Conservation (phyloP, 148 eudicot species). For the Suaeda aralocaspica region DNA sequence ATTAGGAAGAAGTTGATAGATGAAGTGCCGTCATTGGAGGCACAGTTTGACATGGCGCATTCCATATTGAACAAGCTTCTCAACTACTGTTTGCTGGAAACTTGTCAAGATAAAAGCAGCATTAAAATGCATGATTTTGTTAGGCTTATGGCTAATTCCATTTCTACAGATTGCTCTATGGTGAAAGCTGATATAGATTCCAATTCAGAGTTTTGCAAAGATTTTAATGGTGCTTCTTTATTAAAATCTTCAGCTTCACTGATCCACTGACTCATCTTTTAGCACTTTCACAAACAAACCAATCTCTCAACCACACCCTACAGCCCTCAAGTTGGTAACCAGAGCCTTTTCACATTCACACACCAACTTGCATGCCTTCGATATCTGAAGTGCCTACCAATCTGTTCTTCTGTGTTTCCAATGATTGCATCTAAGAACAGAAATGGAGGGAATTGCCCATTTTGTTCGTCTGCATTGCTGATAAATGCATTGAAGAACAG, state of each 20-base stretch:
- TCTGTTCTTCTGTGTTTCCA: too few species aligned
- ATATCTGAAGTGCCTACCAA: not conserved
- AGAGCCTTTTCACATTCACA: not conserved
- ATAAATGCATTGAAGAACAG: not conserved
- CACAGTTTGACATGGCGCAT: slow-evolving; percentile 23
- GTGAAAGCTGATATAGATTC: not conserved
- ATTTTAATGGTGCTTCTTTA: too few species aligned
- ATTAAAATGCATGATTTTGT: not conserved
- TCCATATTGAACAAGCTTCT: slow-evolving; percentile 22
- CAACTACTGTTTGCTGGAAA: slow-evolving; percentile 20
- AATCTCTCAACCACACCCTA: slow-evolving; percentile 4
- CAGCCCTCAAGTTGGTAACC: not conserved
- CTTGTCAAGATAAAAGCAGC: not conserved
- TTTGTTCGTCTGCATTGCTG: not conserved
- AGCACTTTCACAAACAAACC: not conserved
- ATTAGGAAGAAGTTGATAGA: slow-evolving; percentile 16
- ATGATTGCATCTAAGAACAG: too few species aligned
- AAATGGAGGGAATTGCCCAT: too few species aligned
- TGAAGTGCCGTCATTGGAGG: slow-evolving; percentile 17
- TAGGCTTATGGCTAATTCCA: slow-evolving; percentile 14
- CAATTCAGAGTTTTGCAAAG: too few species aligned
- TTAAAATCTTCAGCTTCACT: not conserved
- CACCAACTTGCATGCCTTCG: not conserved
- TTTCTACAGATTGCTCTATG: not conserved
- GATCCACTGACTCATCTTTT: not conserved